phyloP scores from a whole-genome alignment of 805 yeast species.

The Diddensiella caesifluorescens region DNA sequence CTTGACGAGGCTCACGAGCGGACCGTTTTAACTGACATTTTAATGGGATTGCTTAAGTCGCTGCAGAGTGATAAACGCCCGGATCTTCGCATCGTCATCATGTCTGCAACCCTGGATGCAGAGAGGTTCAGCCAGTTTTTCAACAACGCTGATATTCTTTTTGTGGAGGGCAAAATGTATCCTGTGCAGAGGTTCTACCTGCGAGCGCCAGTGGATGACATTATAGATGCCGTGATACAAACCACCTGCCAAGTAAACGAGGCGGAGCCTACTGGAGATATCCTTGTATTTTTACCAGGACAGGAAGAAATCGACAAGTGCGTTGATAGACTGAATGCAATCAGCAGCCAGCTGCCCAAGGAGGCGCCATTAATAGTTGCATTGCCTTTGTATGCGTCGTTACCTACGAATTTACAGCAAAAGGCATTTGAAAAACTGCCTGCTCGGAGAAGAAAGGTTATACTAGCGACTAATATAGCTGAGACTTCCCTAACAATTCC shows the following conservation, averaged over 20 bases:
- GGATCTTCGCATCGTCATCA: conserved; percentile 66
- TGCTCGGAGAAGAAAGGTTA: conserved; percentile 71
- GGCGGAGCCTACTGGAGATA: conserved; percentile 80
- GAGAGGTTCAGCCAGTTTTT: conserved; percentile 76
- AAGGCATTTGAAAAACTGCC: conserved; percentile 66
- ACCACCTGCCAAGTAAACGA: conserved; percentile 73
- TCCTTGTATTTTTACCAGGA: conserved; percentile 90
- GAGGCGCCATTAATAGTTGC: conserved; percentile 74
- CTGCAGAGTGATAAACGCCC: conserved; percentile 49
- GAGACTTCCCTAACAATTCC: conserved; percentile 96
- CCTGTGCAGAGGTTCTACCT: conserved; percentile 74
- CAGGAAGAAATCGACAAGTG: conserved; percentile 95
- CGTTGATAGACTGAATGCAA: conserved; percentile 51
- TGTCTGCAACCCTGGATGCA: conserved; percentile 98
- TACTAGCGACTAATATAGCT: conserved; percentile 92
- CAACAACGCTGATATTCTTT: conserved; percentile 68
- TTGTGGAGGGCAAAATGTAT: conserved; percentile 84
- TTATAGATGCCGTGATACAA: conserved; percentile 72
- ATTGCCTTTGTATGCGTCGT: conserved; percentile 87
- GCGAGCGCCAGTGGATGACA: conserved; percentile 63
- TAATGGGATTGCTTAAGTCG: conserved; percentile 81
- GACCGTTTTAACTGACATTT: conserved; percentile 82
- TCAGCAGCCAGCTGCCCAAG: conserved; percentile 59
- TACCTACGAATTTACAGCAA: conserved; percentile 79
- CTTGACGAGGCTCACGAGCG: conserved; percentile 98